Evolutionary conservation across 768 basidiomycete species (phyloP), one percentile per base, ranked within the genome.

Genomic region (Rhodotorula babjevae): DNA sequence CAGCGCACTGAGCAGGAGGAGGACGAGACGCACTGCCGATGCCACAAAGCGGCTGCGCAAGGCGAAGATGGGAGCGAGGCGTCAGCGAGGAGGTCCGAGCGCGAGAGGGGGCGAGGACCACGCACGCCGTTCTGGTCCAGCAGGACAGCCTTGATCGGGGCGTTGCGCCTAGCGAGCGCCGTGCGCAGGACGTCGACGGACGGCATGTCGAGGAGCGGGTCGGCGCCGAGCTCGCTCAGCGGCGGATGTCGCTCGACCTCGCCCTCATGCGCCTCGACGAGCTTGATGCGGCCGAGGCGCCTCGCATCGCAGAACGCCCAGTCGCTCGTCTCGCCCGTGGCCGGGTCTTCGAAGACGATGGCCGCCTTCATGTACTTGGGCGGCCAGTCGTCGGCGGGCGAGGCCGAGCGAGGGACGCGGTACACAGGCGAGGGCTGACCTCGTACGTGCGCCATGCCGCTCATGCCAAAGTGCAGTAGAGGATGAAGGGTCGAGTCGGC

Each of bases 101-200:
- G 29, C 2, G 21, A 36, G 36, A 36, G 36, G 36, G 44, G 9
- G 33, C 29, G 33, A 18, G 16, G 3, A 31, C 33, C 33, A 50
- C 71, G 15, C 53, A 75, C 71, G 14, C 74, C 76, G 52, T 77
- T 71, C 60, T 80, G 79, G 58, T 80, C 77, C 19, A 80, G 76
- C 9, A 80, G 67, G 14, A 79, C 75, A 6, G 77, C 75, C 47
- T 80, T 80, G 72, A 80, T 80, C 7, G 79, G 79, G 0, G 78
- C 73, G 33, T 71, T 57, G 10, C 78, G 70, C 27, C 61, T 68
- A 3, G 59, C 40, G 1, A 80, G 50, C 2, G 69, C 55, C 0
- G n/a, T 25, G 0, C 70, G 65, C 12, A 78, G 68, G 2, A 49
- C 50, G 2, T 76, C 74, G 21, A 70, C 29, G 0, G 77, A 44